Evolutionary conservation across 257 asterid species (phyloP).

Genomic region (Echites panduratus): DNA sequence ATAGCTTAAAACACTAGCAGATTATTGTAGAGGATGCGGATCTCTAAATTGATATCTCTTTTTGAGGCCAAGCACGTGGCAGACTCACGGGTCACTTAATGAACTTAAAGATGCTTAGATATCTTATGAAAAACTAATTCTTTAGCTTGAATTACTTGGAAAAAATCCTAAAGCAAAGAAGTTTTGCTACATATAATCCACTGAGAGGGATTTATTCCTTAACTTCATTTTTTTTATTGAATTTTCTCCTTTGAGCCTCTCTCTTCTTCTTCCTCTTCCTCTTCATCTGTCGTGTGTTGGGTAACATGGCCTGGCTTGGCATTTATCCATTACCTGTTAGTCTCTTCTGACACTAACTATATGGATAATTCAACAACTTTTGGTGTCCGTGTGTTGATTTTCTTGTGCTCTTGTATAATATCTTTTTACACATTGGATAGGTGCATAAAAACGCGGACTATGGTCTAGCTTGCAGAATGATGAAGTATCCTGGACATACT

Average conservation of each 20-base stretch:
- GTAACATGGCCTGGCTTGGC: not conserved
- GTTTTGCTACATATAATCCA: not conserved
- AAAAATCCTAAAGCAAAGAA: not conserved
- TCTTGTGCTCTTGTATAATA: conserved; percentile 49
- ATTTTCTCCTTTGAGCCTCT: not conserved
- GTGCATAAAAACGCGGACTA: conserved; percentile 50
- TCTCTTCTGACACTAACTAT: not conserved
- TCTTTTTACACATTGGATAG: conserved; percentile 53
- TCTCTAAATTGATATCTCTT: not conserved
- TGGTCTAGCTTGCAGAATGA: conserved; percentile 48
- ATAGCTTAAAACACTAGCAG: not conserved
- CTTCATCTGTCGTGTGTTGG: not conserved
- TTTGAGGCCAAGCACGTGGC: not conserved
- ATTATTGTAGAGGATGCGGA: not conserved
- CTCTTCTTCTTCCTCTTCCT: not conserved
- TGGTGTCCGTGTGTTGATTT: not conserved
- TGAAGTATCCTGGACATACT: conserved; percentile 59
- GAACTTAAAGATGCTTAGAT: not conserved
- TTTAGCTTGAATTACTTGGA: not conserved
- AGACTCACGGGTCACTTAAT: not conserved
- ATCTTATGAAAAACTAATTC: not conserved
- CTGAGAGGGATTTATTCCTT: not conserved
- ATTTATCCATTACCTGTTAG: not conserved
- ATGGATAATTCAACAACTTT: not conserved
- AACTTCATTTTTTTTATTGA: not conserved